Evolutionary conservation across 495 filamentous ascomycete species (phyloP).

Genomic region (Podospora pseudopauciseta): DNA sequence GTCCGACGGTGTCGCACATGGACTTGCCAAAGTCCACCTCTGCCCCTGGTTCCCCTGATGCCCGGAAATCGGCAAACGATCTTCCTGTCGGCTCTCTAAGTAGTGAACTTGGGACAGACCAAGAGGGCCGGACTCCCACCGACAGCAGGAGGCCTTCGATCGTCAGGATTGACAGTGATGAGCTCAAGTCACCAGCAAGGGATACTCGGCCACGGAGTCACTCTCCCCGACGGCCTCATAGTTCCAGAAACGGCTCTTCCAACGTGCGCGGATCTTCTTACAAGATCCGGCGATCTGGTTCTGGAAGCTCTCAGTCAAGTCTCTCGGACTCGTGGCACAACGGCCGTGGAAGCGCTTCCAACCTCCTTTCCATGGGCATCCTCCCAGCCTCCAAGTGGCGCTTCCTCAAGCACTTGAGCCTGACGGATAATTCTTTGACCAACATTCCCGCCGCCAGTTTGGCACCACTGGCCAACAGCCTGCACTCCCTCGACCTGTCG

Average conservation of each 20-base stretch:
- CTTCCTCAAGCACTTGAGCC: slow-evolving; percentile 83
- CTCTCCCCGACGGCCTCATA: slow-evolving; percentile 72
- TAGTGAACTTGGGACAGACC: slow-evolving; percentile 40
- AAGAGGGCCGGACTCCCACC: slow-evolving; percentile 27
- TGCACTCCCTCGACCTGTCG: slow-evolving; percentile 88
- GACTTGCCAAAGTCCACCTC: slow-evolving; percentile 58
- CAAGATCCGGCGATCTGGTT: slow-evolving; percentile 78
- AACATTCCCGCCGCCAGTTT: slow-evolving; percentile 70
- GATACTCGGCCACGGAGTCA: slow-evolving; percentile 61
- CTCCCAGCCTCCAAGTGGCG: slow-evolving; percentile 88
- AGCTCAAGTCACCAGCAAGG: slow-evolving; percentile 38
- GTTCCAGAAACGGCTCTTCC: slow-evolving; percentile 63
- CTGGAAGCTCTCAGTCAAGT: slow-evolving; percentile 89
- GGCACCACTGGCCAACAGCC: slow-evolving; percentile 73
- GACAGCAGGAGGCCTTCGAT: slow-evolving; percentile 42
- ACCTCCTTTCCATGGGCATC: slow-evolving; percentile 59
- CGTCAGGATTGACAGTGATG: slow-evolving; percentile 39
- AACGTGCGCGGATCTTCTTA: slow-evolving; percentile 56
- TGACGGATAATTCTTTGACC: slow-evolving; percentile 87
- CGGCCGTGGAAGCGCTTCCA: slow-evolving; percentile 64
- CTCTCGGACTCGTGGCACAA: slow-evolving; percentile 65
- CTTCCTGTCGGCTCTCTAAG: slow-evolving; percentile 44
- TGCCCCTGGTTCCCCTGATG: slow-evolving; percentile 63
- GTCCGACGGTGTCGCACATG: slow-evolving; percentile 51
- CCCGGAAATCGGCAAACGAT: slow-evolving; percentile 44